A percentile compares a stretch with the other conserved stretches of the same genome.
phyloP scores from a whole-genome alignment of 2,329 filamentous ascomycete genomes.

The Oidium heveae region DNA sequence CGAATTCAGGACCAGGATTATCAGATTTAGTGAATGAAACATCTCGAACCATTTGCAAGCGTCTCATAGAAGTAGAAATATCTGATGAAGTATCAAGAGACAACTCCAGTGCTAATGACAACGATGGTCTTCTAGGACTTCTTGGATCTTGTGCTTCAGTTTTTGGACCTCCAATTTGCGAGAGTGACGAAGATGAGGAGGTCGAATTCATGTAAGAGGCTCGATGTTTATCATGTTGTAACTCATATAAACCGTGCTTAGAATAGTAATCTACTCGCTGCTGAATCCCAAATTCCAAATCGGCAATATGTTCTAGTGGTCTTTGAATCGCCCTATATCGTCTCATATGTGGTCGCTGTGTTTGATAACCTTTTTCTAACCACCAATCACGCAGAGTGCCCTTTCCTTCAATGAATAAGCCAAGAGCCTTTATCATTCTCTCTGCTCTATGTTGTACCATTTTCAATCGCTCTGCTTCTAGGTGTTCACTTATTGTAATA shows the following conservation, averaged over 20 bases:
- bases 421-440: conserved; percentile 27
- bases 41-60: background rate
- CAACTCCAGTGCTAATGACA: background rate
- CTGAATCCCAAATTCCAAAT: conserved; percentile 12
- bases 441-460: conserved; percentile 26
- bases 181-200: conserved; percentile 5
- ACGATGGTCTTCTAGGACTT: background rate
- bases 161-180: background rate
- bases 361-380: conserved; percentile 8
- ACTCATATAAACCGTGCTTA: conserved; percentile 5
- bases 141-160: background rate
- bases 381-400: conserved; percentile 15
- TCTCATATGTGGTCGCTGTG: conserved; percentile 4
- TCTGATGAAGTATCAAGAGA: background rate
- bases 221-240: conserved; percentile 8
- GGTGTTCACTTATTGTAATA: conserved; percentile 30
- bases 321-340: conserved; percentile 3
- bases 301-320: conserved; percentile 7
- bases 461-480: conserved; percentile 28
- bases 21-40: background rate
- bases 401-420: conserved; percentile 26
- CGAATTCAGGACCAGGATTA: conserved; percentile 5
- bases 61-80: background rate
- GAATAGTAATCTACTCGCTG: conserved; percentile 8
- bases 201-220: background rate